Evolutionary conservation across 169 alveolate species (phyloP).

Genomic region (Babesia microti): DNA sequence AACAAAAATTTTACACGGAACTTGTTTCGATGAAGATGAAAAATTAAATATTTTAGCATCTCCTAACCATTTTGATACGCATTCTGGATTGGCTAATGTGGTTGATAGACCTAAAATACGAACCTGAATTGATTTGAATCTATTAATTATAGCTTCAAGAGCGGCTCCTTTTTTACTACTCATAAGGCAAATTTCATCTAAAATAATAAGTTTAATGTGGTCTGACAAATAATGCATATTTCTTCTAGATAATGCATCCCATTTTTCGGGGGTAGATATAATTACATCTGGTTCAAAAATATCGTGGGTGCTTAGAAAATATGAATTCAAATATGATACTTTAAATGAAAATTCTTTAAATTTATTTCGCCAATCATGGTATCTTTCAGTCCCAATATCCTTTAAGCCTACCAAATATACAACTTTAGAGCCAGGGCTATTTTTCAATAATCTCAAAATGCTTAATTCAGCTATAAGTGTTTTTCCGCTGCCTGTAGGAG

Average conservation of each 20-base stretch:
- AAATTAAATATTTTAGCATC: conserved; percentile 90
- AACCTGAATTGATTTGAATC: conserved; percentile 88
- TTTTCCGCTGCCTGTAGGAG: conserved; percentile 99
- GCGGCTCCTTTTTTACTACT: conserved; percentile 97
- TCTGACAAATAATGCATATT: too few species aligned
- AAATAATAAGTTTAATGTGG: conserved; percentile 84
- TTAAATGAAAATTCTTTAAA: conserved; percentile 50
- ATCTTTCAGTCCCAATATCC: conserved; percentile 84
- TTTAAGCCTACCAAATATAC: conserved; percentile 97
- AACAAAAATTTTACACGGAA: conserved; percentile 91
- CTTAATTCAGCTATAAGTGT: conserved; percentile 95
- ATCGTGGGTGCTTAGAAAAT: conserved; percentile 38
- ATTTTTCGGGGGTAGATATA: conserved; percentile 99
- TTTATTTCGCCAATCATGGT: conserved; percentile 79
- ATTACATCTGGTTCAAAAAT: conserved; percentile 78
- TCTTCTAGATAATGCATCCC: conserved; percentile 97
- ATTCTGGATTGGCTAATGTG: conserved; percentile 96
- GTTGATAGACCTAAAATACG: conserved; percentile 93
- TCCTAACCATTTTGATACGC: conserved; percentile 94
- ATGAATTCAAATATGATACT: background rate
- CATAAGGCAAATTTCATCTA: conserved; percentile 97
- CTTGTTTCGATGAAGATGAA: conserved; percentile 96
- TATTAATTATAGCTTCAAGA: conserved; percentile 91
- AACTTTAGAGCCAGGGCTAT: conserved; percentile 71
- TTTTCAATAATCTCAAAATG: conserved; percentile 76